Evolutionary conservation across 352 stramenopile species (phyloP).

Genomic region (Plasmopara muralis): DNA sequence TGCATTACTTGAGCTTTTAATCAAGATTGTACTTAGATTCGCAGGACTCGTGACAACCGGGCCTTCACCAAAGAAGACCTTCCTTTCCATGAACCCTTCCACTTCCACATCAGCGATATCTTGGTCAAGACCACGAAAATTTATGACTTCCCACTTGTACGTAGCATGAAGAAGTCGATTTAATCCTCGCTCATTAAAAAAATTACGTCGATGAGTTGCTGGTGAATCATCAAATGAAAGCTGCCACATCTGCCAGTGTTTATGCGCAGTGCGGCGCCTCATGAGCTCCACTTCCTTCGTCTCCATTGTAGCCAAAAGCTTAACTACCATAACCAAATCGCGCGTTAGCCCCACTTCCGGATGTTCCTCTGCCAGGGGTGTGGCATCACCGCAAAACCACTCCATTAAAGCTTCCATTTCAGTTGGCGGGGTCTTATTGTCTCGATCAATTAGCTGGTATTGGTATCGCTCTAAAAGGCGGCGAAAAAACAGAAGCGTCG

Average conservation of each 20-base stretch:
- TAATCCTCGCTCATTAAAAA: conserved; percentile 67
- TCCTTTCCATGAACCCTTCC: conserved; percentile 79
- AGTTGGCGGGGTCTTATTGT: conserved; percentile 72
- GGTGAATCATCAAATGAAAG: conserved; percentile 83
- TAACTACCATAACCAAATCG: conserved; percentile 80
- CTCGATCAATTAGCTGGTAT: conserved; percentile 77
- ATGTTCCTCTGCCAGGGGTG: conserved; percentile 74
- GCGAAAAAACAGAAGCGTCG: conserved; percentile 82
- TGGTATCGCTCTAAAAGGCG: conserved; percentile 80
- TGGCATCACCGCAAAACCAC: conserved; percentile 79
- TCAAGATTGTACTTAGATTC: conserved; percentile 50
- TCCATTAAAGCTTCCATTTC: conserved; percentile 90
- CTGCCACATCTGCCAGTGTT: conserved; percentile 86
- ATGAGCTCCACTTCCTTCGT: conserved; percentile 86
- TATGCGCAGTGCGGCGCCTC: conserved; percentile 60
- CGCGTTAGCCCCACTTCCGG: conserved; percentile 71
- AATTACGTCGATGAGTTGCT: conserved; percentile 65
- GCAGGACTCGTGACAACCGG: conserved; percentile 76
- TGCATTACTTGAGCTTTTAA: conserved; percentile 41
- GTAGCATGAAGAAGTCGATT: conserved; percentile 56
- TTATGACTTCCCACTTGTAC: conserved; percentile 83
- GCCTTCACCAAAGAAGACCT: conserved; percentile 84
- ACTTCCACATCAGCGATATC: conserved; percentile 88
- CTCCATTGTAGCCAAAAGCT: conserved; percentile 87
- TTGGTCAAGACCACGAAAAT: conserved; percentile 83